phyloP scores from a whole-genome alignment of 805 yeast species.

The Saccharomycopsis oosterbeekiorum region DNA sequence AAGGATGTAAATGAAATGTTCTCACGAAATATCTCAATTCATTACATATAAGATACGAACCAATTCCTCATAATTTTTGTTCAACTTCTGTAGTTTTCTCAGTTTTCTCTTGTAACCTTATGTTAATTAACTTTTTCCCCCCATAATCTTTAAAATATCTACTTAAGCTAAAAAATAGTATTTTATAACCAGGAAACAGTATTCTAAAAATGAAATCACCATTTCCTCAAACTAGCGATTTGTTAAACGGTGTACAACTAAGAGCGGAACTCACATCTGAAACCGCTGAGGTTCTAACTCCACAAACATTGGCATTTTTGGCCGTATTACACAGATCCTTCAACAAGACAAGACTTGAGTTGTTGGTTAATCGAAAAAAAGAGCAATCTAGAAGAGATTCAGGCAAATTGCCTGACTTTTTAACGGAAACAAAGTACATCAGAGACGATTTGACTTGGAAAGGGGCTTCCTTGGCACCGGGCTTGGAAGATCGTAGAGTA shows the following conservation, averaged over 20 bases:
- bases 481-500: constrained; percentile 60
- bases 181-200: too few species aligned
- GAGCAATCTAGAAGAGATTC: constrained; percentile 48
- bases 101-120: not conserved
- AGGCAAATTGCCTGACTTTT: constrained; percentile 58
- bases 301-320: constrained; percentile 55
- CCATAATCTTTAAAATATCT: too few species aligned
- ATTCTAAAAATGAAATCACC: constrained; percentile 23
- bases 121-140: not conserved
- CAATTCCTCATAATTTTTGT: too few species aligned
- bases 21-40: too few species aligned
- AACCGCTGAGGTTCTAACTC: constrained; percentile 44
- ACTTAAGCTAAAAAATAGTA: too few species aligned
- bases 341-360: constrained; percentile 43
- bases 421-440: constrained; percentile 53
- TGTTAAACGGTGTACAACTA: constrained; percentile 43
- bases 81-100: too few species aligned
- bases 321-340: constrained; percentile 60
- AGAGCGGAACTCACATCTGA: constrained; percentile 39
- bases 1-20: too few species aligned
- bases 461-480: constrained; percentile 60
- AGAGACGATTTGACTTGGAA: constrained; percentile 62
- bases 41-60: too few species aligned
- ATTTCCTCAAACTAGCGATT: constrained; percentile 33
- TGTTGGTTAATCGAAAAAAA: constrained; percentile 44